A percentile compares a stretch with the other conserved stretches of the same genome.
Conservation (phyloP, 768 basidiomycete species). For the Wakefieldia striispora region DNA sequence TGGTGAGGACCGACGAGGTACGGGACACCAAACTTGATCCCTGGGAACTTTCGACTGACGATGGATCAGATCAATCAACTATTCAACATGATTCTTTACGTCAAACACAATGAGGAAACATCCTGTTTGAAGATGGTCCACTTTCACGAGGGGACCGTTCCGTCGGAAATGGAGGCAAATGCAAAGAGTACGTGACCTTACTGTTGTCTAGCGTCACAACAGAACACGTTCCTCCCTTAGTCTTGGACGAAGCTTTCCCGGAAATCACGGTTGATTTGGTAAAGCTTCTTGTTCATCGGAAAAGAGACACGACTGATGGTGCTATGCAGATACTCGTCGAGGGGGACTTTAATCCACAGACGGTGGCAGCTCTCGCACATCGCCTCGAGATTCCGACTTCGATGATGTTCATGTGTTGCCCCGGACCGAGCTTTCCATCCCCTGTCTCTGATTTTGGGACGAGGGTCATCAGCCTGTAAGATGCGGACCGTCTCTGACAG, state of each 20-base stretch:
- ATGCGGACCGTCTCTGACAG: not conserved
- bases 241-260: constrained; percentile 63
- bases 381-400: constrained; percentile 49
- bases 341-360: constrained; percentile 42
- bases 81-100: constrained; percentile 65
- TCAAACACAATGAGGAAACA: constrained; percentile 67
- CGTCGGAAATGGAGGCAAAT: constrained; percentile 73
- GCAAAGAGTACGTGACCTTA: constrained; percentile 46
- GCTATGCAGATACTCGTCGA: constrained; percentile 43
- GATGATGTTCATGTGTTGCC: constrained; percentile 64
- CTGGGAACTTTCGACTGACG: not conserved
- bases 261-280: constrained; percentile 63
- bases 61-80: constrained; percentile 56
- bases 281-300: constrained; percentile 2
- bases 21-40: constrained; percentile 2
- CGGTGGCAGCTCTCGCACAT: constrained; percentile 49
- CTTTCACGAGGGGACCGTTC: constrained; percentile 56
- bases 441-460: constrained; percentile 51
- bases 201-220: not conserved
- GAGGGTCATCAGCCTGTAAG: constrained; percentile 40
- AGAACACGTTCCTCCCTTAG: constrained; percentile 23
- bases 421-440: constrained; percentile 43
- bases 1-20: constrained; percentile 68
- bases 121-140: constrained; percentile 67
- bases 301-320: not conserved